A percentile compares a stretch with the other conserved stretches of the same genome.
Conservation (phyloP, 331 rosid species). For the Quercus tomentella region DNA sequence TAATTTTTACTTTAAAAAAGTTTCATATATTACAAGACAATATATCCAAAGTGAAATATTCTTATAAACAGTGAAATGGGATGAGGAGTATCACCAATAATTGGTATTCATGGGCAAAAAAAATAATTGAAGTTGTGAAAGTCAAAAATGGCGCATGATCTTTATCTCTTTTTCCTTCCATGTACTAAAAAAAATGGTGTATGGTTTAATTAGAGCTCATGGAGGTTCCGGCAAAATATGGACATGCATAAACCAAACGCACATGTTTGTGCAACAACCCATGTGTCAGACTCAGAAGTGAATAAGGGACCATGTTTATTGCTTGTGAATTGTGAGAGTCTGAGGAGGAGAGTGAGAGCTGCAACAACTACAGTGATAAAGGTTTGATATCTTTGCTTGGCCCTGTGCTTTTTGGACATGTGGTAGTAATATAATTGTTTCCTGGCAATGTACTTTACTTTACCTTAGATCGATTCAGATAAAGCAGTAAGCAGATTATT, state of each 20-base stretch:
- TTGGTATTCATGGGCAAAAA: not conserved
- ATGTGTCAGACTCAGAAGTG: constrained; percentile 19
- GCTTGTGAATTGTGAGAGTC: not conserved
- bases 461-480: no score
- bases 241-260: constrained; percentile 9
- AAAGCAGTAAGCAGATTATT: no score
- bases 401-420: no score
- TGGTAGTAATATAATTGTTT: no score
- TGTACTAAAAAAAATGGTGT: constrained; percentile 3
- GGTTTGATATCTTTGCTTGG: no score
- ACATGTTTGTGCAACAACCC: constrained; percentile 34
- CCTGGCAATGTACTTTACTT: no score
- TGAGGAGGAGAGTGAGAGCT: no score
- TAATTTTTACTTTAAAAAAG: no score
- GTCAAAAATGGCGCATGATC: not conserved
- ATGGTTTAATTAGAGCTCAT: not conserved
- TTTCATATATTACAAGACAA: no score
- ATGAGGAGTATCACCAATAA: constrained; percentile 1
- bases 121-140: constrained; percentile 22
- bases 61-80: not conserved
- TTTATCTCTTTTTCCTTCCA: not conserved
- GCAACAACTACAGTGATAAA: no score
- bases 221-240: constrained; percentile 5
- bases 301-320: not conserved
- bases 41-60: no score